Conservation (phyloP, 345 rosid genomes). For the Excoecaria cochinchinensis region DNA sequence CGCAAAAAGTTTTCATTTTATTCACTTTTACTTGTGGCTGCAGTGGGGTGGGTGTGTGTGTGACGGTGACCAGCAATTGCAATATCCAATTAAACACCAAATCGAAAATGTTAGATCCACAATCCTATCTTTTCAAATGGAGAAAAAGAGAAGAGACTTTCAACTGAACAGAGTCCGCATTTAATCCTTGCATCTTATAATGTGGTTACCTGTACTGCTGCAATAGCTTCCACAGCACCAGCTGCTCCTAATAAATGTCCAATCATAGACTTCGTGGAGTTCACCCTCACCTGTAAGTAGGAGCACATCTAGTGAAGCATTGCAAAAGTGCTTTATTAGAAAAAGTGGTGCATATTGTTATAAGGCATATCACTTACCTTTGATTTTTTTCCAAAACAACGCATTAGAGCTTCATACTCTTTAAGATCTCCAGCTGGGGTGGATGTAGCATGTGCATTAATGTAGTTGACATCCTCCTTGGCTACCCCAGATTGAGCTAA, state of each 20-base stretch:
- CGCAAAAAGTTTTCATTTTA: neutral
- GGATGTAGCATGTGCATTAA: conserved; percentile 96
- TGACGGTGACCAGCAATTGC: neutral
- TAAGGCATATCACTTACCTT: conserved; percentile 42
- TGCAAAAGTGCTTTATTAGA: conserved; percentile 8
- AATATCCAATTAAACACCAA: neutral
- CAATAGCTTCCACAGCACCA: conserved; percentile 93
- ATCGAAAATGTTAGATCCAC: neutral
- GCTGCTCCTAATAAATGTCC: conserved; percentile 95
- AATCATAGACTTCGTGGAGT: conserved; percentile 92
- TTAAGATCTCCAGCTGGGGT: conserved; percentile 84
- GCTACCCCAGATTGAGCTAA: conserved; percentile 68
- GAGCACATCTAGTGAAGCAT: conserved; percentile 18
- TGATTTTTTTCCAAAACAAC: conserved; percentile 75
- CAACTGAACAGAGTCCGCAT: neutral
- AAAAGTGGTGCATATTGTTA: neutral
- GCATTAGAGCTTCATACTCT: conserved; percentile 75
- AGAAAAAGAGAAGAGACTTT: neutral
- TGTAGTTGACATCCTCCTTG: conserved; percentile 69
- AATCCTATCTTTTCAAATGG: neutral
- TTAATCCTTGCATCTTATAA: neutral
- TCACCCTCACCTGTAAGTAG: conserved; percentile 59
- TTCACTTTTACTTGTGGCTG: neutral
- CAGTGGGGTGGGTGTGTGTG: neutral
- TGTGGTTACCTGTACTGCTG: conserved; percentile 67